These are phyloP conservation scores for Furcasterigmium sp. DNA, from an alignment of 2,329 filamentous ascomycete species.

Conservation along the genomic window DNA sequence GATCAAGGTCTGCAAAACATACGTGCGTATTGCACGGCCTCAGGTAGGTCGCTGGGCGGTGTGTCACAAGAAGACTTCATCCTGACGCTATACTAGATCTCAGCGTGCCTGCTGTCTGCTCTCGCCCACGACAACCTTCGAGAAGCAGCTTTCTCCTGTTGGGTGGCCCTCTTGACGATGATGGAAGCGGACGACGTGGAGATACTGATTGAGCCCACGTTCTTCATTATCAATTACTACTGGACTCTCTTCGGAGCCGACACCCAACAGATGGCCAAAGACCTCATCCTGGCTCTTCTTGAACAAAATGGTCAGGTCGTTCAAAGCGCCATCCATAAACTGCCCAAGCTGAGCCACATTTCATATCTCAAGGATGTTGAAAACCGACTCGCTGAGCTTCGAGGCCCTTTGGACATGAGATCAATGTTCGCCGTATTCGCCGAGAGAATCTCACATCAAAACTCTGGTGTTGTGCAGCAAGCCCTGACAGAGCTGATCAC, in stretches of 20 bases:
- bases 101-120: constrained; percentile 85
- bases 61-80: neutral
- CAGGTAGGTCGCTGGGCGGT: constrained; percentile 53
- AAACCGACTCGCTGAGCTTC: constrained; percentile 57
- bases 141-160: constrained; percentile 74
- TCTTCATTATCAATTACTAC: constrained; percentile 78
- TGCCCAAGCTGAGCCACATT: constrained; percentile 74
- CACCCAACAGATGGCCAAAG: constrained; percentile 54
- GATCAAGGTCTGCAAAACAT: constrained; percentile 67
- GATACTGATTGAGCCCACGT: constrained; percentile 78
- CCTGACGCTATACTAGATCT: constrained; percentile 54
- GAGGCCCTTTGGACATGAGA: constrained; percentile 54
- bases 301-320: constrained; percentile 57
- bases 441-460: constrained; percentile 74
- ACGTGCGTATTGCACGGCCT: constrained; percentile 74
- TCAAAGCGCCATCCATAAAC: constrained; percentile 61
- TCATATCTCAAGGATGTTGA: constrained; percentile 65
- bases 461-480: constrained; percentile 77
- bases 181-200: constrained; percentile 76
- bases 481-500: constrained; percentile 71
- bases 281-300: constrained; percentile 61
- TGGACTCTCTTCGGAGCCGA: constrained; percentile 64
- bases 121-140: constrained; percentile 71
- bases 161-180: constrained; percentile 71
- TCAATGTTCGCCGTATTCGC: constrained; percentile 53